A percentile compares a stretch with the other conserved stretches of the same genome.
Evolutionary conservation across 148 eudicot species (phyloP).

Genomic region (Camellia sinensis): DNA sequence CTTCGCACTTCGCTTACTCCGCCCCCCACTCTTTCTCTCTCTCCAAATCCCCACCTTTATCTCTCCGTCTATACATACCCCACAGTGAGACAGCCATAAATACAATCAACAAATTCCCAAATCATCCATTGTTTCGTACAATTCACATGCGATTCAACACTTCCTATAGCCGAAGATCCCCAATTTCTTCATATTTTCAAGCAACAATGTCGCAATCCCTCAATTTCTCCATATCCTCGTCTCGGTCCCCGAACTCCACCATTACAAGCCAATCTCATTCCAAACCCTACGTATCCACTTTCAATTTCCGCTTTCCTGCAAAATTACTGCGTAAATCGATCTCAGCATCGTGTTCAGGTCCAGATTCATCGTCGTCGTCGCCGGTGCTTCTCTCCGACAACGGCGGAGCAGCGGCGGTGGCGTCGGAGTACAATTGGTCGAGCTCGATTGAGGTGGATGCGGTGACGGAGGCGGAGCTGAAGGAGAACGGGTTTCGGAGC

Average conservation of each 20-base stretch:
- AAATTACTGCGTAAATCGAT: not conserved
- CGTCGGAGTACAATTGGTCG: not conserved
- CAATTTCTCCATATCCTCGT: slow-evolving; percentile 32
- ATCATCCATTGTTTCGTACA: not conserved
- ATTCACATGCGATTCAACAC: not conserved
- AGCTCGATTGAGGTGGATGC: slow-evolving; percentile 68
- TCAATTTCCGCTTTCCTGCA: slow-evolving; percentile 15
- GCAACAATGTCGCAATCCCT: slow-evolving; percentile 47
- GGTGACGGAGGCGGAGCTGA: slow-evolving; percentile 84
- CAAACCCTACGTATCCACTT: slow-evolving; percentile 12
- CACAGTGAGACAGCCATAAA: not conserved
- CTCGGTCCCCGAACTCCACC: slow-evolving; percentile 17
- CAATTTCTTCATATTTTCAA: not conserved
- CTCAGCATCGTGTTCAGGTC: slow-evolving; percentile 17
- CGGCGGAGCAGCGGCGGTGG: slow-evolving; percentile 3
- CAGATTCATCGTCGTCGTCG: slow-evolving; percentile 1
- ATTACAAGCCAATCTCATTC: slow-evolving; percentile 18
- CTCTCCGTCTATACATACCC: too few species aligned
- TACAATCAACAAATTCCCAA: not conserved
- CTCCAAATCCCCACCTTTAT: not conserved
- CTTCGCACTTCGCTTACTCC: slow-evolving; percentile 4
- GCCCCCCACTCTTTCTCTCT: not conserved
- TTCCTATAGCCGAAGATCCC: not conserved
- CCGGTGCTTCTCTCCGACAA: slow-evolving; percentile 15
- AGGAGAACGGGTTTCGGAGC: slow-evolving; percentile 91